Percentiles rank a stretch among this genome's conserved stretches.
phyloP scores from a whole-genome alignment of 768 basidiomycete species.

The Leucocoprinus leucothites region DNA sequence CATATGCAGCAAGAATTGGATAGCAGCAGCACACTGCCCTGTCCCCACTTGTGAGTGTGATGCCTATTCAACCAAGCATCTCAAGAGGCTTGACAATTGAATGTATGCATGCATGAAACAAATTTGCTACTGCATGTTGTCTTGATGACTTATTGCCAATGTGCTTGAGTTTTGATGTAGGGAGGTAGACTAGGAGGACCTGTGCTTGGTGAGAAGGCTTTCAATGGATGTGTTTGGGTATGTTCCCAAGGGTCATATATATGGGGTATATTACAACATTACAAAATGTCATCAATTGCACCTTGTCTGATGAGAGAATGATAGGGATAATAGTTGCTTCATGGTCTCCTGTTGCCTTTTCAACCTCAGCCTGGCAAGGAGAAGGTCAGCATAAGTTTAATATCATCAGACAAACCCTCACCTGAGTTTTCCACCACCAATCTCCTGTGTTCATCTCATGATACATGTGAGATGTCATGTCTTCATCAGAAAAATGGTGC shows the following conservation, averaged over 20 bases:
- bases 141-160: slow-evolving; percentile 22
- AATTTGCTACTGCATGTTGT: slow-evolving; percentile 20
- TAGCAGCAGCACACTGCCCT: slow-evolving; percentile 25
- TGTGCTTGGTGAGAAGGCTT: slow-evolving; percentile 31
- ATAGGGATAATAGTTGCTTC: slow-evolving; percentile 33
- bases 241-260: slow-evolving; percentile 46
- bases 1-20: slow-evolving; percentile 37
- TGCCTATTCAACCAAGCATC: slow-evolving; percentile 22
- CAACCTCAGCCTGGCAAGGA: background rate
- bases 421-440: slow-evolving; percentile 54
- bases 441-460: slow-evolving; percentile 44
- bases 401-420: slow-evolving; percentile 19
- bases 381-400: background rate
- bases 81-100: slow-evolving; percentile 28
- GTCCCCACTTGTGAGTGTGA: slow-evolving; percentile 29
- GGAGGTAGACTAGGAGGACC: slow-evolving; percentile 38
- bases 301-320: slow-evolving; percentile 46
- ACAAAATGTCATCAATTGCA: slow-evolving; percentile 34
- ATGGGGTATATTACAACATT: slow-evolving; percentile 44
- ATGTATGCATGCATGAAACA: slow-evolving; percentile 35
- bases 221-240: slow-evolving; percentile 35
- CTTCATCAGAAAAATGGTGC: slow-evolving; percentile 29
- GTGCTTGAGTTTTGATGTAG: slow-evolving; percentile 29
- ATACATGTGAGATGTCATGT: slow-evolving; percentile 24
- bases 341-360: slow-evolving; percentile 21